These are phyloP conservation scores for Candida silvicultrix DNA, from an alignment of 805 yeast genomes.

Conservation along the genomic window DNA sequence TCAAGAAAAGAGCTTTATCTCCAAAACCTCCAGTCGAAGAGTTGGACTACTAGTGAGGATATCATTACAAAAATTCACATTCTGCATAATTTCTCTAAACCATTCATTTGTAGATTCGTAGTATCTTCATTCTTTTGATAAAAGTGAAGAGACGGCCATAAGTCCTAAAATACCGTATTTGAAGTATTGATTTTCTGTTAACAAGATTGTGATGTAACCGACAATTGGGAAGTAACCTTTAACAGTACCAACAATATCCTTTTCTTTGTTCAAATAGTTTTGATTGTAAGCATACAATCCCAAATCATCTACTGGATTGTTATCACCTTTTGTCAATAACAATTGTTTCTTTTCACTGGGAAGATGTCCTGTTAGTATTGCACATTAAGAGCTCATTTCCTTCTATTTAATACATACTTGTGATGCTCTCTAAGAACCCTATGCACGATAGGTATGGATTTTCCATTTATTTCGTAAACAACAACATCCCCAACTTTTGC, in stretches of 20 bases:
- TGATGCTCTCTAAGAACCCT: slow-evolving; percentile 86
- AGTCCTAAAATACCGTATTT: slow-evolving; percentile 72
- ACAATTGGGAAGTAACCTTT: slow-evolving; percentile 83
- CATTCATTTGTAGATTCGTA: no score
- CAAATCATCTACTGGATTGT: slow-evolving; percentile 87
- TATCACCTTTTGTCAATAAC: slow-evolving; percentile 91
- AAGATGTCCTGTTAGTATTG: no score
- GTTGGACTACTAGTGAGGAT: slow-evolving; percentile 24
- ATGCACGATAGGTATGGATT: slow-evolving; percentile 93
- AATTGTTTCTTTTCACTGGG: slow-evolving; percentile 42
- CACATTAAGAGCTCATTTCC: no score
- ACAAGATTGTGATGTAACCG: slow-evolving; percentile 87
- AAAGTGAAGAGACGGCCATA: slow-evolving; percentile 62
- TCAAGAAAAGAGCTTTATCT: slow-evolving; percentile 16
- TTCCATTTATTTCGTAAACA: slow-evolving; percentile 77
- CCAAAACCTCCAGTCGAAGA: slow-evolving; percentile 22
- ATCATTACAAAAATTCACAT: background rate
- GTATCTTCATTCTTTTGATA: slow-evolving; percentile 47
- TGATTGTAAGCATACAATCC: slow-evolving; percentile 76
- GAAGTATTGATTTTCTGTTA: slow-evolving; percentile 83
- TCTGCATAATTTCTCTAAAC: no score
- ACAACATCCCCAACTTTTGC: slow-evolving; percentile 88
- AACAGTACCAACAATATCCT: slow-evolving; percentile 87
- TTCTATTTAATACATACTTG: slow-evolving; percentile 14
- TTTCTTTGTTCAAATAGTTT: slow-evolving; percentile 65